Percentiles rank a stretch among this genome's conserved stretches.
phyloP scores from a whole-genome alignment of 1,139 yeast species.

The Citeromyces siamensis region DNA sequence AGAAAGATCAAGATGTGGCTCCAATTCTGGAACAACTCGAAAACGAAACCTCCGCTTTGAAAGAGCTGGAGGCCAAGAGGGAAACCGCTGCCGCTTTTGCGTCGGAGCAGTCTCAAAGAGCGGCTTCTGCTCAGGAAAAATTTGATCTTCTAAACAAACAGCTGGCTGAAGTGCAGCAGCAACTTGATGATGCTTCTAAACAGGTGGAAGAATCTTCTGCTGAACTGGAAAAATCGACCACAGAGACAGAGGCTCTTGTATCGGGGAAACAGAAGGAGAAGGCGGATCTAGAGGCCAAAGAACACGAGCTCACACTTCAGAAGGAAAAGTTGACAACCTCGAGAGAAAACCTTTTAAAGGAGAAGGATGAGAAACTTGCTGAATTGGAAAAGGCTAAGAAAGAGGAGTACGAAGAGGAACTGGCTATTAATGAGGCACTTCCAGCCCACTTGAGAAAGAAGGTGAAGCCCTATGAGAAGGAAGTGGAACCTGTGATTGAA shows the following conservation, averaged over 20 bases:
- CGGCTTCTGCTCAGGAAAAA: slow-evolving; percentile 11
- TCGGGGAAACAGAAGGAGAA: slow-evolving; percentile 18
- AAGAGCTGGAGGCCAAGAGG: slow-evolving; percentile 15
- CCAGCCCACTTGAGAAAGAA: slow-evolving; percentile 40
- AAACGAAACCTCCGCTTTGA: slow-evolving; percentile 14
- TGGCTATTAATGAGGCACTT: slow-evolving; percentile 32
- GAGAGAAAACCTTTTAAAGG: slow-evolving; percentile 27
- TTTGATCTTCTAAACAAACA: slow-evolving; percentile 12
- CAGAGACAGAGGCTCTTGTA: slow-evolving; percentile 17
- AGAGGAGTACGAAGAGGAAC: slow-evolving; percentile 24
- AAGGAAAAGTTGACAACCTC: slow-evolving; percentile 29
- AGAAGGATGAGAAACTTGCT: slow-evolving; percentile 30
- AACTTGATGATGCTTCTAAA: slow-evolving; percentile 12
- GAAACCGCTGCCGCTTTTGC: slow-evolving; percentile 14
- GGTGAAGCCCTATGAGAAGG: slow-evolving; percentile 20
- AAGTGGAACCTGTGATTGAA: slow-evolving; percentile 12
- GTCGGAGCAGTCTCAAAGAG: slow-evolving; percentile 15
- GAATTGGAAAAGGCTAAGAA: slow-evolving; percentile 31
- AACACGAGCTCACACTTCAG: slow-evolving; percentile 25
- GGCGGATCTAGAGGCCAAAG: slow-evolving; percentile 24
- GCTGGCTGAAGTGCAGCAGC: slow-evolving; percentile 13
- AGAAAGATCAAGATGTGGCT: slow-evolving; percentile 17
- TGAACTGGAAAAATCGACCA: slow-evolving; percentile 14
- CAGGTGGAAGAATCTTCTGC: slow-evolving; percentile 12
- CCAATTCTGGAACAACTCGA: slow-evolving; percentile 18